Base-by-base conservation (phyloP, 2,329 filamentous ascomycete genomes). In the Aspergillus ruber region DNA sequence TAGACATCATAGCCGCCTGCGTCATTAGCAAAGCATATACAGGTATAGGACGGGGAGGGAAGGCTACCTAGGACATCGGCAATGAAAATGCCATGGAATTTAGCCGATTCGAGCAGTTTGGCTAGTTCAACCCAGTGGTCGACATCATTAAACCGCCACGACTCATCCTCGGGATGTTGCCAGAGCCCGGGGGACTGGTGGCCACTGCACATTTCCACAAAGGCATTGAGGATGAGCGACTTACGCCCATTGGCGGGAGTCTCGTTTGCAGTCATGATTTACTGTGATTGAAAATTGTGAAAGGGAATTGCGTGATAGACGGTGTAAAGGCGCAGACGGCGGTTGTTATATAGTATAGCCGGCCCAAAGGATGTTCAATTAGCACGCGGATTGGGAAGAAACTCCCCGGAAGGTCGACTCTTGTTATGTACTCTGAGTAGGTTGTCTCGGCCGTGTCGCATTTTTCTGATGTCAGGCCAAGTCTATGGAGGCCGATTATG, bases 1-100 rank as follows among this genome's bases (percentile, higher is more conserved):
- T 85, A 87, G 4, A 86, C 82, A 68, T 88, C 83, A 58, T 86
- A 86, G 5, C 81, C 81, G 3, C 80, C 81, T 65, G 48, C 20
- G 33, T 9, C 58, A 54, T 61, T 27, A 45, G 39, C 20, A 56
- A 3, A 62, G 56, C 1, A 57, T 56, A 54, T 55, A 2, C 54
- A 60, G 10, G 23, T 15, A 13, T 5, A 20, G n/a, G n/a, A 35
- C n/a, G 10, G 17, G 9, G 15, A 20, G 33, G n/a, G 1, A 41
- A 23, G 21, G 21, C 46, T 62, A 72, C 74, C 76, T 1, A 86
- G 72, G 0, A 84, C 81, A 58, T 85, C 82, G 0, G 82, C 82
- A 45, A 85, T 82, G 63, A 85, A 85, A 32, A 85, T 81, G 9
- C 79, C 81, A 46, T 84, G 80, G 53, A 85, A 83, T 45, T 83